Evolutionary conservation across 768 basidiomycete genomes (phyloP).

Genomic region (Suillus bovinus): DNA sequence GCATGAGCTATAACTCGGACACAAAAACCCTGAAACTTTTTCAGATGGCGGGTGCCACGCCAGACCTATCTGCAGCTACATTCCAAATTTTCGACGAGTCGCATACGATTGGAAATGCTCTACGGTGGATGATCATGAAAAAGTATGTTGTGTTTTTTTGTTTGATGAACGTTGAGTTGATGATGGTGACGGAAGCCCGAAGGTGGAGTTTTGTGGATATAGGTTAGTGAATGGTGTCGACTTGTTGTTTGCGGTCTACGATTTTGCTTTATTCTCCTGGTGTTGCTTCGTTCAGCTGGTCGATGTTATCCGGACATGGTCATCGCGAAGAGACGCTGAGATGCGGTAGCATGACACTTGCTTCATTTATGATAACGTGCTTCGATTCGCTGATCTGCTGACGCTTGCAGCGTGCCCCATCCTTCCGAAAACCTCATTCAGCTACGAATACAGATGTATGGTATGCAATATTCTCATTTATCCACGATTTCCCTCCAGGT

Average conservation of each 20-base stretch:
- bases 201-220: constrained; percentile 98
- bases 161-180: background rate
- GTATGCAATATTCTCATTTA: constrained; percentile 49
- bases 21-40: constrained; percentile 11
- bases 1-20: background rate
- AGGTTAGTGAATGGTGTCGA: constrained; percentile 50
- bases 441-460: constrained; percentile 99
- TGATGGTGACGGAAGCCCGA: constrained; percentile 59
- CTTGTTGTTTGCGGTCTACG: background rate
- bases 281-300: constrained; percentile 15
- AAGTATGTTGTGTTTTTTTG: constrained; percentile 58
- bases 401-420: constrained; percentile 57
- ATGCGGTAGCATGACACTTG: background rate
- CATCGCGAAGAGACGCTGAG: background rate
- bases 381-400: background rate
- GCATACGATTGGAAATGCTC: constrained; percentile 73
- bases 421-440: constrained; percentile 97
- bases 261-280: background rate
- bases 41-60: constrained; percentile 81
- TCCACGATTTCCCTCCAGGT: background rate
- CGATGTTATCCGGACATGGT: background rate
- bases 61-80: constrained; percentile 85
- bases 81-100: constrained; percentile 44
- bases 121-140: constrained; percentile 99
- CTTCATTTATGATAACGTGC: background rate